These are phyloP conservation scores for Cylindrotheca closterium DNA, from an alignment of 108 stramenopile species.

Conservation along the genomic window DNA sequence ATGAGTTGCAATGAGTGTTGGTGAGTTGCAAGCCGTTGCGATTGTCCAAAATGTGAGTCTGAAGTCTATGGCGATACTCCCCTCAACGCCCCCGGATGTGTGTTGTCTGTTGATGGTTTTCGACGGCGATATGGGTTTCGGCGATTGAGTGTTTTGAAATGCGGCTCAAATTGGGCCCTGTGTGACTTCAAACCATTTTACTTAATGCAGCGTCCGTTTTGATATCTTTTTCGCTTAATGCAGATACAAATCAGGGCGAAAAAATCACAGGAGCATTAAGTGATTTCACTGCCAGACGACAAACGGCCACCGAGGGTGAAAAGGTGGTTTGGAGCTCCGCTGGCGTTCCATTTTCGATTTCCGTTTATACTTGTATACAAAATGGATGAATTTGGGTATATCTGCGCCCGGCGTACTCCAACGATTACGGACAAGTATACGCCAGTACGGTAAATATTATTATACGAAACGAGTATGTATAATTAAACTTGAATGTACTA, in stretches of 20 bases:
- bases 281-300: too few relatives aligned
- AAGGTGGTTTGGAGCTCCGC: too few relatives aligned
- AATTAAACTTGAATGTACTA: too few relatives aligned
- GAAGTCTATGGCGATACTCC: conserved; percentile 25
- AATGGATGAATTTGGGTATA: too few relatives aligned
- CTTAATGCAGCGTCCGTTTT: conserved; percentile 27
- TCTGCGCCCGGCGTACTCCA: too few relatives aligned
- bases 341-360: too few relatives aligned
- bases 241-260: neutral
- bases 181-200: conserved; percentile 8
- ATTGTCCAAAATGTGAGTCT: conserved; percentile 24
- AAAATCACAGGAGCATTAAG: too few relatives aligned
- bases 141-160: conserved; percentile 27
- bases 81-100: conserved; percentile 6
- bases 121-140: neutral
- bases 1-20: conserved; percentile 7
- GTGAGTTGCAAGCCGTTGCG: conserved; percentile 5
- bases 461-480: too few relatives aligned
- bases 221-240: conserved; percentile 34
- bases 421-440: too few relatives aligned
- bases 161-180: neutral
- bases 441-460: too few relatives aligned
- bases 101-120: neutral
- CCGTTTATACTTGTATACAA: too few relatives aligned
- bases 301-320: too few relatives aligned